These are phyloP conservation scores for Penicillium pulvis DNA, from an alignment of 495 filamentous ascomycete genomes.

Conservation along the genomic window DNA sequence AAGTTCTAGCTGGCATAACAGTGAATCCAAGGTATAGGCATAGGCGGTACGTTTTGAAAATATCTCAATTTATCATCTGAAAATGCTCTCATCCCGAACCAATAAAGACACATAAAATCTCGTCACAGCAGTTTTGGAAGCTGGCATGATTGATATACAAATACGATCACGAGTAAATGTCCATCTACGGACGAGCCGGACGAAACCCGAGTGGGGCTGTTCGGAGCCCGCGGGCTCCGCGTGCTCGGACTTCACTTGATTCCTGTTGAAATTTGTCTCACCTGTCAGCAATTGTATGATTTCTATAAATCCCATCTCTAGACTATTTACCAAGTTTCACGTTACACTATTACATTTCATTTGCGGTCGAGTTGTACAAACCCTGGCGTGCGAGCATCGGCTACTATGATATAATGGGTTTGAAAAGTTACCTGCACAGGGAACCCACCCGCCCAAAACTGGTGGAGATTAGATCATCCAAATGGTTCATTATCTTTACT, in stretches of 20 bases:
- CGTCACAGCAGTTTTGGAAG: too few relatives aligned
- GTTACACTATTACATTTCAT: background rate
- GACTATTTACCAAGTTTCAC: background rate
- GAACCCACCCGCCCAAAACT: slow-evolving; percentile 23
- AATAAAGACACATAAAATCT: too few relatives aligned
- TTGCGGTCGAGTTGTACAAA: background rate
- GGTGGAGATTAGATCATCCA: slow-evolving; percentile 29
- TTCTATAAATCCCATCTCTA: background rate
- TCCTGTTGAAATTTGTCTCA: background rate
- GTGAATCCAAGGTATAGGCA: too few relatives aligned
- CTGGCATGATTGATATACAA: too few relatives aligned
- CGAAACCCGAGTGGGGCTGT: background rate
- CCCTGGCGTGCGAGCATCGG: background rate
- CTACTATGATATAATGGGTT: slow-evolving; percentile 11
- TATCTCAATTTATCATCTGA: too few relatives aligned
- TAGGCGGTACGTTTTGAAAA: too few relatives aligned
- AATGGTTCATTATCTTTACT: slow-evolving; percentile 32
- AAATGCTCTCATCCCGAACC: too few relatives aligned
- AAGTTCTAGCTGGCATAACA: too few relatives aligned
- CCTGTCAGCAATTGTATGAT: background rate
- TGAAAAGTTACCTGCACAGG: slow-evolving; percentile 2
- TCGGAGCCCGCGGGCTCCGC: slow-evolving; percentile 25
- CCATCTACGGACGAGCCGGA: background rate
- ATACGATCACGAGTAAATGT: too few relatives aligned
- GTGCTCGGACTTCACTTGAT: background rate